phyloP scores from a whole-genome alignment of 306 rosid species.

The Prunus campanulata region DNA sequence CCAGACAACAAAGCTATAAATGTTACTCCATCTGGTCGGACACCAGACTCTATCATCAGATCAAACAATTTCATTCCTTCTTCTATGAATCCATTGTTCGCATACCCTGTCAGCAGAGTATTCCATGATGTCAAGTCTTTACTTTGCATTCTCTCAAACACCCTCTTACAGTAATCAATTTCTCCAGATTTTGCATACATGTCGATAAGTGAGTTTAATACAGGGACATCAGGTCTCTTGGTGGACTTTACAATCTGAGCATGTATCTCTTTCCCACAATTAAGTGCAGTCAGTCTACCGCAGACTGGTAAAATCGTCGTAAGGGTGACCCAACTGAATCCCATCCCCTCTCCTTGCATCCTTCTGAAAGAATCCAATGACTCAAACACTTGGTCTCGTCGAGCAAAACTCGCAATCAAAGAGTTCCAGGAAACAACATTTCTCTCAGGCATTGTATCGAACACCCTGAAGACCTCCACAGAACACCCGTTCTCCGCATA shows the following conservation, averaged over 20 bases:
- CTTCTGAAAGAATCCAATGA: slow-evolving; percentile 39
- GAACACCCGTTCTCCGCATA: slow-evolving; percentile 39
- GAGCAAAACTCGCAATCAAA: slow-evolving; percentile 39
- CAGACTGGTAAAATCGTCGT: slow-evolving; percentile 43
- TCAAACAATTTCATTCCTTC: slow-evolving; percentile 42
- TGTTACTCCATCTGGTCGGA: slow-evolving; percentile 46
- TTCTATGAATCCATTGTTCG: slow-evolving; percentile 45
- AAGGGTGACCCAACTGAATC: slow-evolving; percentile 61
- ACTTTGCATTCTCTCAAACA: slow-evolving; percentile 37
- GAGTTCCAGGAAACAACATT: slow-evolving; percentile 64
- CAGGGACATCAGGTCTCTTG: slow-evolving; percentile 41
- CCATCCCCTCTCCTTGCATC: slow-evolving; percentile 48
- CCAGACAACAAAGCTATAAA: slow-evolving; percentile 55
- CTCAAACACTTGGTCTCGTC: slow-evolving; percentile 28
- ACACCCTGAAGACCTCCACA: slow-evolving; percentile 39
- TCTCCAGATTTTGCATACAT: slow-evolving; percentile 69
- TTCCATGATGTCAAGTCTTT: slow-evolving; percentile 64
- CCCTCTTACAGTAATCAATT: slow-evolving; percentile 43
- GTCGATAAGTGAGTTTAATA: slow-evolving; percentile 52
- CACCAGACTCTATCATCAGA: slow-evolving; percentile 30
- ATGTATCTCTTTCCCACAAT: slow-evolving; percentile 60
- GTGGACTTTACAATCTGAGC: slow-evolving; percentile 53
- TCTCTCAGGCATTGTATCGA: slow-evolving; percentile 58
- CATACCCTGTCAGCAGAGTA: slow-evolving; percentile 50
- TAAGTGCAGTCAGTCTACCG: slow-evolving; percentile 46